Conservation (phyloP, 2,329 filamentous ascomycete species). For the Chrysoporthe deuterocubensis region DNA sequence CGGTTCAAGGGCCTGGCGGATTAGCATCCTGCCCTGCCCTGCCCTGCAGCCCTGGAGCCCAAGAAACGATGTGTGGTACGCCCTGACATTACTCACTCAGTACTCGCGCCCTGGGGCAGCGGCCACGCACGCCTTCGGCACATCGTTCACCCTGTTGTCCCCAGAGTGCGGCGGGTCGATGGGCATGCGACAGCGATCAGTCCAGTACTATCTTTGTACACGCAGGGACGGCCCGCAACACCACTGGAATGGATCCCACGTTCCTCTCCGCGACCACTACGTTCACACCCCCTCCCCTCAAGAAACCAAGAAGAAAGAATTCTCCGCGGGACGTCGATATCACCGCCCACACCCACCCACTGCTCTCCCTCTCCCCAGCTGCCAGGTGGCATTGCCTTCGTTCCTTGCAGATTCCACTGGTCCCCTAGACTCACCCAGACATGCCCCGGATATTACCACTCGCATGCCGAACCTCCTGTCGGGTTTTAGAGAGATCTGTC, state of each 20-base stretch:
- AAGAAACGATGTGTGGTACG: neutral
- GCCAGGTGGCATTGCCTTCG: slow-evolving; percentile 10
- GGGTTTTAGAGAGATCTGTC: no score
- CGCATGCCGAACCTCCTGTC: neutral
- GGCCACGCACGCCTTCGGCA: neutral
- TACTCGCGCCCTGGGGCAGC: no score
- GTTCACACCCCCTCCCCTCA: neutral
- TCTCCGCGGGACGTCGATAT: no score
- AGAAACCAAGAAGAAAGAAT: no score
- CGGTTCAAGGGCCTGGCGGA: neutral
- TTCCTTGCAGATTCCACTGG: neutral
- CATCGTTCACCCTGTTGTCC: neutral
- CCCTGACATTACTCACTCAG: neutral
- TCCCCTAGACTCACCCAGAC: neutral
- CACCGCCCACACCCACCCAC: neutral
- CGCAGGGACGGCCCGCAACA: slow-evolving; percentile 24
- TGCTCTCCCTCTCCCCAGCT: neutral
- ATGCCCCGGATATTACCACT: neutral
- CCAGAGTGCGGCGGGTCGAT: neutral
- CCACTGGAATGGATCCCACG: slow-evolving; percentile 2
- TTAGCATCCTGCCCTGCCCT: neutral
- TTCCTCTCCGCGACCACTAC: neutral
- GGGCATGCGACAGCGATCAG: neutral
- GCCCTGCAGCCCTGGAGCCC: neutral
- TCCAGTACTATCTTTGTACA: neutral